Evolutionary conservation across 2,329 filamentous ascomycete genomes (phyloP), one percentile per base, ranked within the genome.

Genomic region (Emmonsiellopsis sp.): DNA sequence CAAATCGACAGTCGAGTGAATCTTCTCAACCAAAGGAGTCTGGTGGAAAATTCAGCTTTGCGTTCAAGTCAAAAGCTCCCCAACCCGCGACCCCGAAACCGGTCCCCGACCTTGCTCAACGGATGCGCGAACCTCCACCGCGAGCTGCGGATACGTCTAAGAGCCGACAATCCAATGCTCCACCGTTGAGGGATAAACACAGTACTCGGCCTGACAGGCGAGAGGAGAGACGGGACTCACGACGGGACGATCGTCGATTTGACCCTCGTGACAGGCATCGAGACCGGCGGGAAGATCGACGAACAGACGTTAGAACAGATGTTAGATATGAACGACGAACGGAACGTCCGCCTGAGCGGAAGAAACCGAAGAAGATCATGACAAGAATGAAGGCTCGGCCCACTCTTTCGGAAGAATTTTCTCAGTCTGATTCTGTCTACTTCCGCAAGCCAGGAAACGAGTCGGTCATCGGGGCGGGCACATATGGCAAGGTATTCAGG

Each of bases 361-460:
- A 69, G 33, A 66, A 65, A 58, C 80, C 60, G 74, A 87, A 52
- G 37, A 86, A 81, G 65, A 82, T 82, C 2, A 78, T 87, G 68
- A 87, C 79, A 65, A 82, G 86, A 33, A 72, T 82, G 10, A 93
- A 90, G 64, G 76, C 83, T 46, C 83, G 84, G 51, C 89, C 88
- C 2, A 80, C 76, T 5, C 73, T 97, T 1, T 73, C 85, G 0
- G 73, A 83, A 27, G 88, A 95, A 34, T 81, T 92, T 61, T 82
- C 83, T 9, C 75, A 78, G 5, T 95, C 91, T 0, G 86, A 92
- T 45, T 96, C 91, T 0, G 90, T 97, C 3, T 97, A 94, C 70
- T 95, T 86, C 72, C 81, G 92, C 58, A 97, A 96, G 66, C 91
- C 91, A 1, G 92, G 92, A n/a, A 95, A 97, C 61, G 92, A 95